A percentile compares a stretch with the other conserved stretches of the same genome.
Evolutionary conservation across 768 basidiomycete species (phyloP).

Genomic region (Gloeostereum incarnatum): DNA sequence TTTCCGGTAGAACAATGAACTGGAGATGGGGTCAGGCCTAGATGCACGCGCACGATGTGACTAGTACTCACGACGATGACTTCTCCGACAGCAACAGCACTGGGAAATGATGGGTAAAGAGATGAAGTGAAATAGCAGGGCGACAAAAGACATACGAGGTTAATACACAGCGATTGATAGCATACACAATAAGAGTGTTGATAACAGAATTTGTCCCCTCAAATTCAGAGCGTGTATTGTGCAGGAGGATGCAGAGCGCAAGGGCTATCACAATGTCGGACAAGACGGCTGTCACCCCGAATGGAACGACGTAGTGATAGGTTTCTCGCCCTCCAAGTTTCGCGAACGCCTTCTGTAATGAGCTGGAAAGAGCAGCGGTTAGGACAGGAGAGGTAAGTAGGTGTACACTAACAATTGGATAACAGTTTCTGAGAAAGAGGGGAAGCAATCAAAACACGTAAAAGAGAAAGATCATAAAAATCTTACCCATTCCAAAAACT

Average conservation of each 20-base stretch:
- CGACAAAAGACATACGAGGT: conserved; percentile 27
- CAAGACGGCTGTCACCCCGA: conserved; percentile 32
- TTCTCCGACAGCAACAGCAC: conserved; percentile 26
- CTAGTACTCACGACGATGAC: conserved; percentile 23
- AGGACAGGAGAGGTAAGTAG: too few relatives aligned
- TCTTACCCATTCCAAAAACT: conserved; percentile 28
- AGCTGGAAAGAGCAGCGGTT: conserved; percentile 13
- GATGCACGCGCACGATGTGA: neutral
- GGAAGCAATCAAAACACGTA: neutral
- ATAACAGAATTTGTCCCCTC: conserved; percentile 35
- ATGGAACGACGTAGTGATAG: conserved; percentile 26
- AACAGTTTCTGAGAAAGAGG: conserved; percentile 20
- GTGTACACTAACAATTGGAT: conserved; percentile 17
- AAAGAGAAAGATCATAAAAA: neutral
- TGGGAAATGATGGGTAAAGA: conserved; percentile 4
- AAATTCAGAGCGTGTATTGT: conserved; percentile 24
- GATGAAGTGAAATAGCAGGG: neutral
- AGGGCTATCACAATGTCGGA: conserved; percentile 35
- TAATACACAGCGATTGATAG: conserved; percentile 39
- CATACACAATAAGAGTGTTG: conserved; percentile 34
- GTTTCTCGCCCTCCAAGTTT: conserved; percentile 18
- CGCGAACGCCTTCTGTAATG: conserved; percentile 24
- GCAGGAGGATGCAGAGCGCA: conserved; percentile 29
- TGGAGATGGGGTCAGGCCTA: conserved; percentile 13
- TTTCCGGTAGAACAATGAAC: conserved; percentile 13